These are phyloP conservation scores for Ajuga reptans DNA, from an alignment of 305 asterid genomes.

Conservation along the genomic window DNA sequence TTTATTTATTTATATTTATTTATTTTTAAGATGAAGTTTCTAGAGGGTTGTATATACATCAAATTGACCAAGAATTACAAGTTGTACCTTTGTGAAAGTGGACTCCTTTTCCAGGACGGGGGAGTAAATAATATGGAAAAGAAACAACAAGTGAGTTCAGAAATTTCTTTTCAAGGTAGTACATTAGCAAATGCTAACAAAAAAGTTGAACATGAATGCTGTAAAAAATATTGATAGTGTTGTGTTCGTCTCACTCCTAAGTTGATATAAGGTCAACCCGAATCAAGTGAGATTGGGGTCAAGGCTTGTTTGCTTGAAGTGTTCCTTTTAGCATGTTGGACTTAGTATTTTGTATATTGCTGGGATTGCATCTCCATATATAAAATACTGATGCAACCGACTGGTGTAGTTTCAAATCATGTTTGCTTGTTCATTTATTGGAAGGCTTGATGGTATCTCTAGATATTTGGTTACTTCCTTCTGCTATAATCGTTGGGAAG, in stretches of 20 bases:
- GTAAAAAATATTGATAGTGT: neutral
- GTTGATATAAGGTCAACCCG: neutral
- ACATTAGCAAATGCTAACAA: neutral
- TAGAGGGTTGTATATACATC: too few relatives aligned
- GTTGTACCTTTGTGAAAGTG: too few relatives aligned
- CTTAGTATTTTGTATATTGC: neutral
- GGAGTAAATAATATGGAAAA: too few relatives aligned
- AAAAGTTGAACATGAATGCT: neutral
- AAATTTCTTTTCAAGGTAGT: neutral
- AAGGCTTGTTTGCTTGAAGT: neutral
- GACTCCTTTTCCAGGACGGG: too few relatives aligned
- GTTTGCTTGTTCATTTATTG: conserved; percentile 1
- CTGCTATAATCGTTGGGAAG: neutral
- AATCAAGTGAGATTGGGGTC: neutral
- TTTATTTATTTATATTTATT: too few relatives aligned
- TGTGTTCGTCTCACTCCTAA: neutral
- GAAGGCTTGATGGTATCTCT: conserved; percentile 13
- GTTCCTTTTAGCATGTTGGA: neutral
- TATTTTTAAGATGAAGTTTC: too few relatives aligned
- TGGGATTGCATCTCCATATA: neutral
- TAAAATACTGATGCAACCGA: neutral
- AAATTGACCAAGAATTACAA: too few relatives aligned
- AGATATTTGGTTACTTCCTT: neutral
- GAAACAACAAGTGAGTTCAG: neutral
- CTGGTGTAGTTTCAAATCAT: neutral